Percentiles rank a stretch among this genome's conserved stretches.
phyloP scores from a whole-genome alignment of 345 rosid genomes.

The Euphorbia lathyris region DNA sequence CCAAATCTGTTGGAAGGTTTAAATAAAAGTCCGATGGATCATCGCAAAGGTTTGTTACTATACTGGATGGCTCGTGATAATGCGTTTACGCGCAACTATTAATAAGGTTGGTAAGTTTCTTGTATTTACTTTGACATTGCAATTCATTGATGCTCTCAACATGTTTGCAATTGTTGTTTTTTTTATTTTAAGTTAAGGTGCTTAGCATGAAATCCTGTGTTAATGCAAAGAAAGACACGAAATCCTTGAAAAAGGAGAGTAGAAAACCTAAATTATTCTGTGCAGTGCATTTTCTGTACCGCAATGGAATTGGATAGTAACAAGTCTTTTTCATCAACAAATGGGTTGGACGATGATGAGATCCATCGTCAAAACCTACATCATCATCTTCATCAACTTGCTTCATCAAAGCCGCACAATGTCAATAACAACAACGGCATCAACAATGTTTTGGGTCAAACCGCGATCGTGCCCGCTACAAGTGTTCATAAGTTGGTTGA shows the following conservation, averaged over 20 bases:
- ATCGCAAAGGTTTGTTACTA: too few species aligned
- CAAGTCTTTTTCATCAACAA: conserved; percentile 69
- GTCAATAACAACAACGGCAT: conserved; percentile 28
- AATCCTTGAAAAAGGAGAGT: neutral
- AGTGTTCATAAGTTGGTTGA: conserved; percentile 70
- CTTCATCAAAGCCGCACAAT: conserved; percentile 55
- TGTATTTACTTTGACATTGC: too few species aligned
- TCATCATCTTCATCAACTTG: conserved; percentile 47
- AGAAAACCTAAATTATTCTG: too few species aligned
- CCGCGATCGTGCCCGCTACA: conserved; percentile 45
- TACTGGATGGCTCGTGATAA: too few species aligned
- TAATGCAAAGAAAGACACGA: neutral
- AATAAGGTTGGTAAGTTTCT: too few species aligned
- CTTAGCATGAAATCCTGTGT: too few species aligned
- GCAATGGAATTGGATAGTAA: conserved; percentile 72
- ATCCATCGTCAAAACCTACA: conserved; percentile 46
- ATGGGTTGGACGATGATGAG: conserved; percentile 76
- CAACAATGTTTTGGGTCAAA: conserved; percentile 50
- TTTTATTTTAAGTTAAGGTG: too few species aligned
- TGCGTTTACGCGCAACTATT: too few species aligned
- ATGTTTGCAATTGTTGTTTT: too few species aligned
- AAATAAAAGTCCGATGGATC: too few species aligned
- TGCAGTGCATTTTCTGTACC: neutral
- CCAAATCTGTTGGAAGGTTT: too few species aligned
- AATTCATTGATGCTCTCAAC: too few species aligned